phyloP scores from a whole-genome alignment of 805 yeast genomes.

The Barnettozyma botsteinii region DNA sequence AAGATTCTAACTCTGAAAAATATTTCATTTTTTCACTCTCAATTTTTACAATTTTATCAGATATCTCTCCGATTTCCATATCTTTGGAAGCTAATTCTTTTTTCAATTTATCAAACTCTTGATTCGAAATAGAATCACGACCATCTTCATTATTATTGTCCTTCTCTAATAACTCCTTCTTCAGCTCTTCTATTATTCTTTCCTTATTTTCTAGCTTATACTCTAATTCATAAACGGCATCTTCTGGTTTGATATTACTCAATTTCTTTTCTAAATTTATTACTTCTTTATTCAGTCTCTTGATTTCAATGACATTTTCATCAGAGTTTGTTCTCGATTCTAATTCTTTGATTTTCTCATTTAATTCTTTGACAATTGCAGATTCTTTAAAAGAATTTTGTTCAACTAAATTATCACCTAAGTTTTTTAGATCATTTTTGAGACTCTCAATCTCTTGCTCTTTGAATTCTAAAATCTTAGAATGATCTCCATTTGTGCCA shows the following conservation, averaged over 20 bases:
- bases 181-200: constrained; percentile 16
- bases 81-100: background rate
- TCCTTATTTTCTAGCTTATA: constrained; percentile 19
- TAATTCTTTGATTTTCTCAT: constrained; percentile 5
- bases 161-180: background rate
- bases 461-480: background rate
- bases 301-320: background rate
- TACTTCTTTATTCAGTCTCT: background rate
- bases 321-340: background rate
- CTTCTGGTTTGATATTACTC: constrained; percentile 8
- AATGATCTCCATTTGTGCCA: background rate
- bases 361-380: constrained; percentile 3
- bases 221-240: constrained; percentile 17
- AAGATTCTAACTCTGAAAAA: too few relatives aligned
- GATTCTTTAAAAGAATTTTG: background rate
- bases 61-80: background rate
- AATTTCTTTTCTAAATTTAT: constrained; percentile 10
- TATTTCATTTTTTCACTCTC: background rate
- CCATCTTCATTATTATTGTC: background rate
- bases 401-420: background rate
- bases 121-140: too few relatives aligned
- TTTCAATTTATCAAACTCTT: background rate
- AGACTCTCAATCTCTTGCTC: constrained; percentile 3
- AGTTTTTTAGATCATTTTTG: background rate
- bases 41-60: background rate